Base-by-base conservation (phyloP, 768 basidiomycete genomes). In the Boletales sp. region DNA sequence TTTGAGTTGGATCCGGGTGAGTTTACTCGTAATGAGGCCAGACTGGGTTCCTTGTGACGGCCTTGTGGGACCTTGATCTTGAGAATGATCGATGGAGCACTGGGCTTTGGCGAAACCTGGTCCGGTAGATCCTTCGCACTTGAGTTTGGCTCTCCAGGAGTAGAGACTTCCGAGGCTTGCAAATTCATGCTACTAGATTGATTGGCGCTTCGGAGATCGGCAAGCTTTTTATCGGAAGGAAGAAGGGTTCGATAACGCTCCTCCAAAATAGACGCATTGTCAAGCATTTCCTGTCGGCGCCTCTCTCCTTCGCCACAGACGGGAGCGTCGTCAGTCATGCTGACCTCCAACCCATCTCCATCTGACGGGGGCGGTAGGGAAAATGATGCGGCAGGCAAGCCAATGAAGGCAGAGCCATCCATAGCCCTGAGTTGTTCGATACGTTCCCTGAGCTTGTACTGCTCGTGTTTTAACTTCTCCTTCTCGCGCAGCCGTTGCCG, bases 381-480 rank as follows among this genome's bases (percentile, higher is more conserved):
- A 63, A 88, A 88, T 32, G 74, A 74, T 15, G 78, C 69, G 6
- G 81, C 77, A 36, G 84, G 78, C 40, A 87, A 70, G 24, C 73
- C 61, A 29, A 89, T 77, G 66, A 90, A 91, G 3, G 85, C 83
- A 47, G 78, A 68, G 42, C 77, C 68, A 51, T 90, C 87, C 83
- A 94, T 86, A 24, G 73, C 75, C 48, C 76, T 79, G 48, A 94
- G 75, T 61, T 93, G 87, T 45, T 94, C 90, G 52, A 94, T 87
- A 32, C 92, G 82, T 61, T 92, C 86, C 66, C 87, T 87, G 61
- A 95, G 81, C 64, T 92, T 91, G 72, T 93, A 92, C 58, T 92
- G 90, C 62, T 94, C 91, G 56, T 92, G 86, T 68, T 88, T 86
- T 47, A 94, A 79, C 64, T 92, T 92, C 69, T 95, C 92, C 69